Evolutionary conservation across 2,329 filamentous ascomycete genomes (phyloP).

Genomic region (Davidsoniella neocaledoniae): DNA sequence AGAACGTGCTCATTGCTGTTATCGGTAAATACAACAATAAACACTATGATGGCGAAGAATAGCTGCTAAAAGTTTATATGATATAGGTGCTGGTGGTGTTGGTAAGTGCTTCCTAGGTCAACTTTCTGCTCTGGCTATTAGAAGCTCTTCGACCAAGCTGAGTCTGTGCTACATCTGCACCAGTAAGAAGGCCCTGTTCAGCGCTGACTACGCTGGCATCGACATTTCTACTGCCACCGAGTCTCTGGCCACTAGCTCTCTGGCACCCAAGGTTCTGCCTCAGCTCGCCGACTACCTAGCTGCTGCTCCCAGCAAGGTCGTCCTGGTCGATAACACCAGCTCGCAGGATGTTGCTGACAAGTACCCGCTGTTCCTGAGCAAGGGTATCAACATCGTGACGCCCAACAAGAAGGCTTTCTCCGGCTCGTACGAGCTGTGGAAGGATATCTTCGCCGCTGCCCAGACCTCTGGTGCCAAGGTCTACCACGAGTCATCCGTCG

Average conservation of each 20-base stretch:
- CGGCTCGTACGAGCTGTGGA: constrained; percentile 63
- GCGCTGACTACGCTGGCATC: constrained; percentile 53
- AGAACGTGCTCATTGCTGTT: constrained; percentile 35
- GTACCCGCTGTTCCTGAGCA: constrained; percentile 66
- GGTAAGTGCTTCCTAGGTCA: constrained; percentile 82
- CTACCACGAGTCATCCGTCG: constrained; percentile 91
- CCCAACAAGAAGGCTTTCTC: constrained; percentile 99
- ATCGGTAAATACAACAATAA: constrained; percentile 24
- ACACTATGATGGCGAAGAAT: background rate
- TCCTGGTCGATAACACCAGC: constrained; percentile 93
- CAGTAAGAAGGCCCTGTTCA: constrained; percentile 67
- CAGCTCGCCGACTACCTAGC: constrained; percentile 65
- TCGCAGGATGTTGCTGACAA: constrained; percentile 67
- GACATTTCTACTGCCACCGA: constrained; percentile 42
- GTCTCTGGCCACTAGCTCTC: constrained; percentile 45
- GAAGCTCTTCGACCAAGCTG: constrained; percentile 52
- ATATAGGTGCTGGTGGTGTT: constrained; percentile 72
- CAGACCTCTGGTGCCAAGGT: constrained; percentile 57
- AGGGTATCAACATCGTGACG: constrained; percentile 80
- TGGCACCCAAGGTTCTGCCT: constrained; percentile 47
- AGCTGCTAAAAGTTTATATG: constrained; percentile 2
- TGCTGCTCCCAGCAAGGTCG: constrained; percentile 56
- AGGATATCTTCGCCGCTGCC: constrained; percentile 66
- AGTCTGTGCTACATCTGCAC: constrained; percentile 73
- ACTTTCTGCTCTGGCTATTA: constrained; percentile 48